Evolutionary conservation across 1,284 basidiomycete genomes (phyloP), one percentile per base, ranked within the genome.

Genomic region (Melanopsichium pennsylvanicum): DNA sequence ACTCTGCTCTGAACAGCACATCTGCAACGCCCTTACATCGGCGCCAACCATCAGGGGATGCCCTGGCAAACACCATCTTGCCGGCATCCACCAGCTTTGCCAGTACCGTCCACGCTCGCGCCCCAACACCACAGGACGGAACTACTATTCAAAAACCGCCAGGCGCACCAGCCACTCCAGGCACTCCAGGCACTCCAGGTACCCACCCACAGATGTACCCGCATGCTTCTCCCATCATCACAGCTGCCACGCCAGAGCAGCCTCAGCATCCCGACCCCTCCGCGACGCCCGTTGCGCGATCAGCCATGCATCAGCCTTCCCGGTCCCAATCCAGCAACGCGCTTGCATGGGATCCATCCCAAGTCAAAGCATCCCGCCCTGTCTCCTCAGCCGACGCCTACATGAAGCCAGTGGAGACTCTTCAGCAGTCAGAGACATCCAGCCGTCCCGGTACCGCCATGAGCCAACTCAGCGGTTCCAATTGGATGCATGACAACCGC

Each of bases 351-450:
- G 34, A 55, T 19, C 35, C 29, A 10, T 21, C 36, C 23, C 32
- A 36, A 27, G 7, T 39, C 5, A 40, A 33, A 27, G 37, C 54
- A 12, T 31, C 51, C 26, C 60, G 57, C 7, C 67, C 67, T 6
- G 49, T 70, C 41, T 70, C 67, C 1, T 70, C 67, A 9, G 67
- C 67, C 18, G 67, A 70, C 15, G 61, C 61, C 19, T 70, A 70
- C 49, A 60, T 43, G 47, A 49, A 64, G 26, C 61, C 67, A 3
- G 34, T 60, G 27, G 51, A 63, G 12, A 47, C 44, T 8, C 57
- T 66, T 13, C 52, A n/a, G n/a, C n/a, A 55, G 27, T 52, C 57
- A 15, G 61, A 64, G 18, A 38, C 37, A 7, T 52, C 48, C 8
- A 70, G 67, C 33, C 67, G 67, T 16, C 61, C 67, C 0, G 67